Base-by-base conservation (phyloP, 2,329 filamentous ascomycete species). In the Colletotrichum somersetense region DNA sequence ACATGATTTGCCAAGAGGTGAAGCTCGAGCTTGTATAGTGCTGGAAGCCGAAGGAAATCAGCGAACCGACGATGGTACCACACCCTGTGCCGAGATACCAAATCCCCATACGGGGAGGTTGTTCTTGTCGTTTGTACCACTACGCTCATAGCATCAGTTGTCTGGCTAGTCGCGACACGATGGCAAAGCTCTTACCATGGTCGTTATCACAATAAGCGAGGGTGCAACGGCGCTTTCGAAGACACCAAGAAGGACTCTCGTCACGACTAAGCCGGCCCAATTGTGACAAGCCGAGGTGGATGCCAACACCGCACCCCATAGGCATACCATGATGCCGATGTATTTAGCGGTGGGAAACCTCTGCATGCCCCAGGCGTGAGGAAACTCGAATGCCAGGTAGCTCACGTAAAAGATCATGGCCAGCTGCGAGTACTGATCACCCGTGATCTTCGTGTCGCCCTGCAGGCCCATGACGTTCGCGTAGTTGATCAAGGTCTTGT, bases 21-120 rank as follows among this genome's bases (percentile, higher is more conserved):
- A 79, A 71, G 1, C 75, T 58, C 4, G 58, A 46, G 50, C 77
- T 66, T 1, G 82, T 74, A 67, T 90, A 88, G 61, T 89, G 87
- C 1, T 87, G 87, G 20, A 91, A 80, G 0, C 88, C 89, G 71
- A 85, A 90, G 0, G 89, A 89, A 14, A 90, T 76, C 0, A 85
- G 82, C 0, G 87, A 87, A 0, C 88, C 89, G 23, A 89, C 78
- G 40, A 91, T 88, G 6, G 85, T 89, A 0, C 88, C 88, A 1
- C 85, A 70, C 0, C 89, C 89, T 56, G 89, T 91, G 0, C 88
- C 91, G 5, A 88, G 84, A 74, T 92, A 92, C 91, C 91, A 93
- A 16, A 87, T 85, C 0, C 89, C 89, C 7, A 91, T 86, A 0
- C 91, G 85, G 26, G 91, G 78, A 0, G 90, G 89, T 78, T 92